Evolutionary conservation across 441 rosid genomes (phyloP).

Genomic region (Euphorbia corollata): DNA sequence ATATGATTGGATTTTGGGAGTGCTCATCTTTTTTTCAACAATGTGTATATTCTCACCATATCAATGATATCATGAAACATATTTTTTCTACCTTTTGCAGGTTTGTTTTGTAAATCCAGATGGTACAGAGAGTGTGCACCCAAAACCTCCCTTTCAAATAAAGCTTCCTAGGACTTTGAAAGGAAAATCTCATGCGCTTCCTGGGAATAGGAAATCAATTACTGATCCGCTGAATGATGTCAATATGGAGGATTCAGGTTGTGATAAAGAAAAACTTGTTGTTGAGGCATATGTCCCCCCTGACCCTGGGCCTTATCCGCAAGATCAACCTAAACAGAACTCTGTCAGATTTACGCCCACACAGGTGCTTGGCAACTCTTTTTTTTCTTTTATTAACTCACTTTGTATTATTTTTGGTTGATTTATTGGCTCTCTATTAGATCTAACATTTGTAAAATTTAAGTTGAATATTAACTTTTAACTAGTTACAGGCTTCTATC

Average conservation of each 20-base stretch:
- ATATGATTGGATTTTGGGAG: neutral
- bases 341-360: slow-evolving; percentile 93
- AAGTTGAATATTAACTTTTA: too few species aligned
- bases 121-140: slow-evolving; percentile 56
- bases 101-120: slow-evolving; percentile 63
- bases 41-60: neutral
- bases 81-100: slow-evolving; percentile 29
- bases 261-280: slow-evolving; percentile 59
- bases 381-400: neutral
- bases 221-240: slow-evolving; percentile 37
- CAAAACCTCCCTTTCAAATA: slow-evolving; percentile 77
- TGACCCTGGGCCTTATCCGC: slow-evolving; percentile 98
- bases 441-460: too few species aligned
- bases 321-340: slow-evolving; percentile 96
- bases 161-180: slow-evolving; percentile 71
- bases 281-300: slow-evolving; percentile 91
- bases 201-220: slow-evolving; percentile 60
- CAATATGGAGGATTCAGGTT: slow-evolving; percentile 42
- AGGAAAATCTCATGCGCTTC: slow-evolving; percentile 60
- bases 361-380: slow-evolving; percentile 50
- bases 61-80: neutral
- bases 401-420: slow-evolving; percentile 12
- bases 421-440: neutral
- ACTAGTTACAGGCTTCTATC: too few species aligned
- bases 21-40: neutral